Base-by-base conservation (phyloP, 164 flowering plant genomes). In the Tinospora cordifolia region DNA sequence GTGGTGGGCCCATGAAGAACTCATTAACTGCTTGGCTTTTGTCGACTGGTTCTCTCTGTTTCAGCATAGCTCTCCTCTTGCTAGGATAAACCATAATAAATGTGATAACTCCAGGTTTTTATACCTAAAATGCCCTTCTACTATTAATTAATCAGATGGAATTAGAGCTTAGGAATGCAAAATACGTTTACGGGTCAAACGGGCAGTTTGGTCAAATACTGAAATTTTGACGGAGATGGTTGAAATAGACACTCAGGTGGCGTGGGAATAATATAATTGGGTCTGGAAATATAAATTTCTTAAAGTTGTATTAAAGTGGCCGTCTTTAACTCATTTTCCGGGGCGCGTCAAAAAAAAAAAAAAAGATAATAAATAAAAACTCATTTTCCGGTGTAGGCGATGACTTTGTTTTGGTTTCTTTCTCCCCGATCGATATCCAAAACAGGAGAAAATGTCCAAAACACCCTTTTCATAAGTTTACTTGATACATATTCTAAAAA, bases 351-450 rank as follows among this genome's bases (percentile, higher is more conserved):
- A n/a, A n/a, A n/a, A n/a, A n/a, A n/a, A n/a, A n/a, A n/a, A n/a
- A n/a, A n/a, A n/a, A n/a, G n/a, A n/a, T n/a, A n/a, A n/a, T n/a
- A n/a, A n/a, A n/a, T n/a, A n/a, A n/a, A n/a, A 65, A 54, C 46
- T 49, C 63, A 65, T 39, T 71, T 65, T 71, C 69, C 74, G 69
- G 69, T 72, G 30, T 38, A 65, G 66, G 57, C 65, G 25, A 66
- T 72, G 64, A 54, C 25, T 15, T 24, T 26, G 6, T 38, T 51
- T 70, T 38, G 22, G 49, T n/a, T 69, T 30, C 26, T 63, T 9
- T 21, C 14, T 30, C 6, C 0, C 0, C n/a, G 13, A 22, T 38
- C 7, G 41, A n/a, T 40, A 39, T 24, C 34, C 21, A 46, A 49
- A 38, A 6, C 26, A n/a, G 39, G n/a, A 30, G 12, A 27, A 71